Evolutionary conservation across 345 rosid species (phyloP), one percentile per base, ranked within the genome.

Genomic region (Bruguiera gymnorhiza): DNA sequence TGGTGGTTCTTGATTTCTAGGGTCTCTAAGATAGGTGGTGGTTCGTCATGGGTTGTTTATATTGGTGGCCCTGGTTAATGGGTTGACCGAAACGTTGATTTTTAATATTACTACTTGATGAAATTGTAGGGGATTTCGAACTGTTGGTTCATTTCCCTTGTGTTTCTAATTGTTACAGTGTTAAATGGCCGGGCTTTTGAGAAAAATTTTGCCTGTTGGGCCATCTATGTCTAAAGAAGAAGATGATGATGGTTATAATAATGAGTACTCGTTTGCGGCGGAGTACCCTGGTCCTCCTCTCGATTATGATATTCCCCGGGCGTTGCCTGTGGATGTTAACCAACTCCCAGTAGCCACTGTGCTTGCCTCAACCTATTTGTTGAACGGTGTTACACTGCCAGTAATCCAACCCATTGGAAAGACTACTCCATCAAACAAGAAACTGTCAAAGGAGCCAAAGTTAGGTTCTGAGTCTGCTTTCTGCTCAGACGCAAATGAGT

Each of bases 231-330:
- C 77, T 65, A 78, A 63, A 68, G 72, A 71, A 16, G 81, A 73
- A 34, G 89, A 77, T 31, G 34, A 84, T 54, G 80, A 69, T 48
- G 75, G 71, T 67, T 1, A 68, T 52, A 78, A 34, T 31, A 29
- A 62, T 30, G 95, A 88, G 27, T 95, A 83, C 77, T 95, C 99
- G 27, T 79, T 95, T 70, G 97, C 99, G 3, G 6, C 27, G 8
- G 91, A 80, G 88, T 92, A 95, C 70, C 74, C 78, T 60, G 97
- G 99, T 26, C 96, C 94, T 78, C 79, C 67, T 19, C 30, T 86
- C n/a, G 29, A 74, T 58, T 70, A 31, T 51, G 80, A 88, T 70
- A 64, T 95, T 30, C 97, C 97, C 62, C 80, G 64, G 70, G 96
- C 78, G 16, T 67, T 62, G 70, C 99, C 97, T 1, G 78, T 92